Percentiles rank a stretch among this genome's conserved stretches.
phyloP scores from a whole-genome alignment of 2,329 filamentous ascomycete species.

The Monosporascus sp. region DNA sequence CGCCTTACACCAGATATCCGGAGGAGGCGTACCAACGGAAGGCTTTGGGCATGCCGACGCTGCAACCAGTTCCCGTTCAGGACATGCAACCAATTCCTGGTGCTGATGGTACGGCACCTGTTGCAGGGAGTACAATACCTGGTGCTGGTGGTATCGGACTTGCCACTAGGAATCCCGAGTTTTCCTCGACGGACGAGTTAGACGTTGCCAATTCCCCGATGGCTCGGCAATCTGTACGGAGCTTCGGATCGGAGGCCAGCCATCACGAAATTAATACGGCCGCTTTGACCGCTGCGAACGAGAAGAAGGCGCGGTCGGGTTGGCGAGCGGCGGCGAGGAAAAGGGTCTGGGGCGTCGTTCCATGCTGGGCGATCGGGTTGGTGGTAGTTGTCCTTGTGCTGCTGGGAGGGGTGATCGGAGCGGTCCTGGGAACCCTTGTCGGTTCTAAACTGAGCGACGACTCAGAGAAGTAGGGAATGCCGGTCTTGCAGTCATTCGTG shows the following conservation, averaged over 20 bases:
- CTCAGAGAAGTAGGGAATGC: slow-evolving; percentile 7
- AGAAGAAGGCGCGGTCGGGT: slow-evolving; percentile 39
- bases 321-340: slow-evolving; percentile 51
- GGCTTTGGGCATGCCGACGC: slow-evolving; percentile 28
- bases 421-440: slow-evolving; percentile 48
- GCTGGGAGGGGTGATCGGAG: slow-evolving; percentile 51
- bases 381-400: slow-evolving; percentile 44
- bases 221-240: slow-evolving; percentile 48
- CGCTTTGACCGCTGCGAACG: slow-evolving; percentile 41
- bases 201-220: slow-evolving; percentile 35
- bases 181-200: slow-evolving; percentile 53
- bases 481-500: neutral
- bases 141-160: slow-evolving; percentile 60
- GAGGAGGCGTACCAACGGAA: slow-evolving; percentile 64
- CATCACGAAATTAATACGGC: slow-evolving; percentile 51
- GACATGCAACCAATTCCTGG: slow-evolving; percentile 9
- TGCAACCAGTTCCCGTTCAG: slow-evolving; percentile 7
- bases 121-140: slow-evolving; percentile 31
- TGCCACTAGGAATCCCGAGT: slow-evolving; percentile 58
- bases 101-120: slow-evolving; percentile 14
- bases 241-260: slow-evolving; percentile 46
- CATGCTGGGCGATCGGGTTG: slow-evolving; percentile 57
- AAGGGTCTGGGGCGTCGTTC: slow-evolving; percentile 55
- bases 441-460: slow-evolving; percentile 21
- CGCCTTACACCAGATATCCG: slow-evolving; percentile 86